phyloP scores from a whole-genome alignment of 2,329 filamentous ascomycete species.

The Penicillium sp. region DNA sequence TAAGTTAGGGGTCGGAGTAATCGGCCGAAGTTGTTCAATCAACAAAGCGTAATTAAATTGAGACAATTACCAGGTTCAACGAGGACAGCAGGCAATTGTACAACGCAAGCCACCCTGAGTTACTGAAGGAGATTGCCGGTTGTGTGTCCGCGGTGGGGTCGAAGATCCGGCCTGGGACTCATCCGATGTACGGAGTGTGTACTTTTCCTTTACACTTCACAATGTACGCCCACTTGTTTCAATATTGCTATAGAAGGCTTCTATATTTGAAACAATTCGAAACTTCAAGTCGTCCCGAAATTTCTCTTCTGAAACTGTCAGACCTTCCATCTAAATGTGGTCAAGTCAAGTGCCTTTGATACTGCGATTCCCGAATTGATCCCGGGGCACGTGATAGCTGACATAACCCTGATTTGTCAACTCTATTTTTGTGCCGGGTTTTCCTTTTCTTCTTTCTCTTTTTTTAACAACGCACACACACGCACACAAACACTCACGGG shows the following conservation, averaged over 20 bases:
- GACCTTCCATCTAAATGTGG: background rate
- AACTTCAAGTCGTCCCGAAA: background rate
- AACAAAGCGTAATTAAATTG: background rate
- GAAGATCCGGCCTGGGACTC: background rate
- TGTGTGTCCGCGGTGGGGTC: slow-evolving; percentile 9
- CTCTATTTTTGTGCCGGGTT: slow-evolving; percentile 21
- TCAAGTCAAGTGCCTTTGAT: no score
- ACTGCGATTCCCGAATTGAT: no score
- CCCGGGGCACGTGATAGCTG: slow-evolving; percentile 27
- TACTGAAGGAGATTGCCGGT: slow-evolving; percentile 4
- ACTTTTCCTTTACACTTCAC: background rate
- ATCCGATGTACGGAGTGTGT: background rate
- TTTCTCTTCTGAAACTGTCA: background rate
- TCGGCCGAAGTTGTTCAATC: background rate
- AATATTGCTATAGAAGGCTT: background rate
- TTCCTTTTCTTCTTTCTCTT: slow-evolving; percentile 21
- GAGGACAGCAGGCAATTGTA: background rate
- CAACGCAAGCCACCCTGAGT: background rate
- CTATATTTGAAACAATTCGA: background rate
- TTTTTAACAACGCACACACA: slow-evolving; percentile 11
- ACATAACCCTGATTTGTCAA: slow-evolving; percentile 26
- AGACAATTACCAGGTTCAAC: background rate
- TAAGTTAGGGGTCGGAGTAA: background rate
- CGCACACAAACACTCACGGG: slow-evolving; percentile 6
- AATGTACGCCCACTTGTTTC: background rate